Evolutionary conservation across 495 filamentous ascomycete genomes (phyloP), one percentile per base, ranked within the genome.

Genomic region (Lasiosphaeris hirsuta): DNA sequence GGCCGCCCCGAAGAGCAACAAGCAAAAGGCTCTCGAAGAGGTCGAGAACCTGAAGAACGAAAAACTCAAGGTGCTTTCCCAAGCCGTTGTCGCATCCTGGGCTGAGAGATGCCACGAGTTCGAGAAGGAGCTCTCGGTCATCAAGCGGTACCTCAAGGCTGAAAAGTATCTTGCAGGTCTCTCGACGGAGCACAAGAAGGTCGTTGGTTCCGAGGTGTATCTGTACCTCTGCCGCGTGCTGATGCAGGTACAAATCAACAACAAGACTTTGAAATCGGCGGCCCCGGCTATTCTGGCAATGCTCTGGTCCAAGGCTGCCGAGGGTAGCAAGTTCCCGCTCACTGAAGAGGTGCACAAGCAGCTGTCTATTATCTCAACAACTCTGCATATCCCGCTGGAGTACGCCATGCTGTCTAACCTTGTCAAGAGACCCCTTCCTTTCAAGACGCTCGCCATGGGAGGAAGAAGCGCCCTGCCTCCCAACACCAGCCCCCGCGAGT

Each of bases 181-280:
- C 10, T 53, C 65, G 2, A 49, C 62, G 4, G 50, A 57, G 0
- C 71, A 74, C n/a, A 61, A 66, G 7, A 53, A 59, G 0, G 60
- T 61, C 10, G 52, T 77, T 47, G 67, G 64, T 9, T 70, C 74
- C 0, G 81, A 85, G 51, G 63, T 81, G 0, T 53, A 76, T 6
- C 54, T 79, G 1, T 84, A 77, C 56, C 59, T 78, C 44, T 66
- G 81, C 19, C 69, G 74, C 51, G 70, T 71, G 9, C 61, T 83
- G 35, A 54, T 76, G 11, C 57, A 54, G 10, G 58, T 72, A 4
- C 54, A 64, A 42, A 33, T 18, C 40, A 59, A 53, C 46, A 23
- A 43, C 40, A 39, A 55, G 48, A 42, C 45, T 15, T 34, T 23
- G 36, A 37, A 15, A 17, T 15, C 19, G 40, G 50, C 9, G 51